phyloP scores from a whole-genome alignment of 2,329 filamentous ascomycete genomes.

The Didymella sp. region DNA sequence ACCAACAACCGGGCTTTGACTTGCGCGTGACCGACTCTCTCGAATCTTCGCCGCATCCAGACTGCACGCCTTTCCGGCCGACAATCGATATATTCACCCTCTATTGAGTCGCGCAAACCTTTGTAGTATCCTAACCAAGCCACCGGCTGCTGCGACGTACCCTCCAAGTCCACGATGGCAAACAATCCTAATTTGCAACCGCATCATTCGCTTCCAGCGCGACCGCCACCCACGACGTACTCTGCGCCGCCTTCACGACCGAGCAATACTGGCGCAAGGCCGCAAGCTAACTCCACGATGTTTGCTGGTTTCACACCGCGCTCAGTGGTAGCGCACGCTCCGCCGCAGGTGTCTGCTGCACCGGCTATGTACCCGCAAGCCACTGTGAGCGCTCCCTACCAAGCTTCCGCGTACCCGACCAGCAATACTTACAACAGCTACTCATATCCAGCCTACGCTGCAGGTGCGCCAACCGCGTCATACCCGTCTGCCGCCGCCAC shows the following conservation, averaged over 20 bases:
- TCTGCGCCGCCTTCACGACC: constrained; percentile 67
- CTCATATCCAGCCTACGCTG: constrained; percentile 74
- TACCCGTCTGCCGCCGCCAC: constrained; percentile 30
- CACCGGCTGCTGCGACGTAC: constrained; percentile 12
- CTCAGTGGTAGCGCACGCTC: constrained; percentile 55
- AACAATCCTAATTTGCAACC: constrained; percentile 44
- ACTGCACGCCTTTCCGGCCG: constrained; percentile 20
- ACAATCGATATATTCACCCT: constrained; percentile 10
- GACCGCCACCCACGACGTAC: constrained; percentile 67
- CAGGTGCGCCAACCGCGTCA: constrained; percentile 38
- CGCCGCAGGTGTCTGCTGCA: constrained; percentile 47
- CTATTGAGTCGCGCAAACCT: constrained; percentile 13
- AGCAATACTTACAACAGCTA: constrained; percentile 63
- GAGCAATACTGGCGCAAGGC: constrained; percentile 35
- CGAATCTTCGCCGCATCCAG: constrained; percentile 13
- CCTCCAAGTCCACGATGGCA: constrained; percentile 24
- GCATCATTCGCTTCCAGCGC: constrained; percentile 74
- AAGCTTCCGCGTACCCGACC: constrained; percentile 49
- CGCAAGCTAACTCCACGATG: constrained; percentile 41
- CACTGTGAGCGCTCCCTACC: constrained; percentile 52
- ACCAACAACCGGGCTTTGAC: constrained; percentile 12
- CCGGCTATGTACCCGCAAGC: constrained; percentile 49
- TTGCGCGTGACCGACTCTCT: constrained; percentile 15
- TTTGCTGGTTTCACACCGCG: constrained; percentile 67
- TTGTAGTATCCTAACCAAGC: constrained; percentile 4